These are phyloP conservation scores for Entomortierella beljakovae DNA, from an alignment of 192 early-diverging fungal species.

Conservation along the genomic window DNA sequence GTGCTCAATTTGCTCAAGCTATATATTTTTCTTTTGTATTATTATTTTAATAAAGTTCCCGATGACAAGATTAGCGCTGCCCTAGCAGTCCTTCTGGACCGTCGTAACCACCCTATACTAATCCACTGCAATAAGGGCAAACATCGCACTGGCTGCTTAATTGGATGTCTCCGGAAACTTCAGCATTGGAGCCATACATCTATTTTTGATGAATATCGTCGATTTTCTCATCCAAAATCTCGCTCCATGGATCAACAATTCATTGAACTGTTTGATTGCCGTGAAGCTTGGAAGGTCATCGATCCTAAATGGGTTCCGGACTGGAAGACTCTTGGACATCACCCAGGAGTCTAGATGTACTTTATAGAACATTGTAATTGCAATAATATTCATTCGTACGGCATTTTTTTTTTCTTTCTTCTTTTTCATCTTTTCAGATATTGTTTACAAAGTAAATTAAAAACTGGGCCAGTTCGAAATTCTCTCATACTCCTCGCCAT, in stretches of 20 bases:
- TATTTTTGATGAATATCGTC: slow-evolving; percentile 98
- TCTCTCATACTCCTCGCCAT: no score
- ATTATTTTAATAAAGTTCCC: slow-evolving; percentile 56
- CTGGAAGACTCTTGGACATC: slow-evolving; percentile 72
- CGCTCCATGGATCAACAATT: slow-evolving; percentile 90
- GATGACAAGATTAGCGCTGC: slow-evolving; percentile 71
- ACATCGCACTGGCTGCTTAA: slow-evolving; percentile 96
- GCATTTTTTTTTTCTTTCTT: no score
- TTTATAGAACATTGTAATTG: not conserved
- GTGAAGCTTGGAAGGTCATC: slow-evolving; percentile 73
- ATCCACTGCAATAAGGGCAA: slow-evolving; percentile 99
- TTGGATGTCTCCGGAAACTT: slow-evolving; percentile 94
- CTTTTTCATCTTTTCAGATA: no score
- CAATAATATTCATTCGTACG: not conserved
- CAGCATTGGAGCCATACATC: slow-evolving; percentile 95
- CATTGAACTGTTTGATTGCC: slow-evolving; percentile 82
- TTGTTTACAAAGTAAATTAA: no score
- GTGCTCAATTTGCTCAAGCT: not conserved
- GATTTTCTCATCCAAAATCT: slow-evolving; percentile 89
- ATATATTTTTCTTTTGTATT: slow-evolving; percentile 5
- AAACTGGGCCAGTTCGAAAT: no score
- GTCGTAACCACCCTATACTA: slow-evolving; percentile 84
- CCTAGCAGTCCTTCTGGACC: slow-evolving; percentile 68
- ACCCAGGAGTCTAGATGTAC: slow-evolving; percentile 12
- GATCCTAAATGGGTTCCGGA: slow-evolving; percentile 68